Base-by-base conservation (phyloP, 1,284 basidiomycete species). In the Pterulicium gracile region DNA sequence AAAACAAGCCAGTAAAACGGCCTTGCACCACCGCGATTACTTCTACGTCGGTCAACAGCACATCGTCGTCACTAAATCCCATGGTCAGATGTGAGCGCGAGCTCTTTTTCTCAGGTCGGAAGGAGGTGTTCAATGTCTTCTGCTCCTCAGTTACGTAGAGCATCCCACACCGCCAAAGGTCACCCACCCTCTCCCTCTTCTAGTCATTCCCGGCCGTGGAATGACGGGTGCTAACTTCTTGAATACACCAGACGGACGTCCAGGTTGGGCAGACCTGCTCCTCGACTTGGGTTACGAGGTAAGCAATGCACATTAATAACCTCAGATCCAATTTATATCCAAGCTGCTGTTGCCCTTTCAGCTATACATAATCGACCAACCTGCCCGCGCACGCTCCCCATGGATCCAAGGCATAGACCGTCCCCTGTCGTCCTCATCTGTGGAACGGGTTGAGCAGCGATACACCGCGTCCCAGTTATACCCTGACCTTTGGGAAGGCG, bases 291-390 rank as follows among this genome's bases (percentile, higher is more conserved):
- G 70, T 23, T 74, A 70, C 47, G 70, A 74, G 57, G 68, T 69
- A 46, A 43, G 48, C n/a, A n/a, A n/a, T n/a, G n/a, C n/a, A n/a
- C n/a, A n/a, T n/a, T n/a, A n/a, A n/a, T n/a, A n/a, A n/a, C n/a
- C n/a, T n/a, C n/a, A n/a, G n/a, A n/a, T n/a, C n/a, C n/a, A n/a
- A n/a, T n/a, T n/a, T n/a, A n/a, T n/a, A n/a, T n/a, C n/a, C n/a
- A n/a, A n/a, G n/a, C n/a, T n/a, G n/a, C n/a, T n/a, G 23, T 43
- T 13, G 19, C 7, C 23, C 27, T 34, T 47, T 15, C 40, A 75
- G 73, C 51, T 75, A 3, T 75, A 70, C 50, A 60, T 75, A 18
- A 59, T 73, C n/a, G 73, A 75, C 49, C 72, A 75, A 51, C 67
- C 73, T 1, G 61, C 68, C 3, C 63, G 73, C 14, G 73, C 61